phyloP scores from a whole-genome alignment of 768 basidiomycete species.

The Suillus plorans region DNA sequence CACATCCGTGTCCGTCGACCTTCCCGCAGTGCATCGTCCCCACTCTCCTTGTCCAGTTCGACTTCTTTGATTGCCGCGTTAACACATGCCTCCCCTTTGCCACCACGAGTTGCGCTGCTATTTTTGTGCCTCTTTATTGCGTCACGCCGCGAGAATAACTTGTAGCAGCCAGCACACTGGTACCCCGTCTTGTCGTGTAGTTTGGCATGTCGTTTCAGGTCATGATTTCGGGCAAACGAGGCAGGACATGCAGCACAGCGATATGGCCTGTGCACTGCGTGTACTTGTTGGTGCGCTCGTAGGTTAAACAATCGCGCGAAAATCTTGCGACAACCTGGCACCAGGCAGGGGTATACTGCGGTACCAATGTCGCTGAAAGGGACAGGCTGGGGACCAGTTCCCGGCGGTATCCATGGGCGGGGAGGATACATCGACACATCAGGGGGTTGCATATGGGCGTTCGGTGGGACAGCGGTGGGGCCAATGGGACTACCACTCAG shows the following conservation, averaged over 20 bases:
- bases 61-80: conserved; percentile 64
- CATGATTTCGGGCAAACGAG: conserved; percentile 77
- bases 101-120: conserved; percentile 49
- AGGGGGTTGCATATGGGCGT: conserved; percentile 22
- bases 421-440: conserved; percentile 35
- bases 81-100: conserved; percentile 52
- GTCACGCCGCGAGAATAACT: conserved; percentile 74
- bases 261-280: conserved; percentile 64
- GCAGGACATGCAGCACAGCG: conserved; percentile 66
- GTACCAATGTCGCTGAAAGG: conserved; percentile 57
- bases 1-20: conserved; percentile 63
- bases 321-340: conserved; percentile 60
- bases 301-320: conserved; percentile 71
- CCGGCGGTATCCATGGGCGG: conserved; percentile 30
- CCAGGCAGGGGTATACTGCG: conserved; percentile 79
- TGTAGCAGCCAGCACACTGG: conserved; percentile 72
- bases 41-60: conserved; percentile 40
- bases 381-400: conserved; percentile 20
- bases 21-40: conserved; percentile 44
- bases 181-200: conserved; percentile 73
- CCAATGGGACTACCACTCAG: conserved; percentile 75
- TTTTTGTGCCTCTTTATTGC: conserved; percentile 80
- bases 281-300: conserved; percentile 68
- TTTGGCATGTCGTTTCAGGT: conserved; percentile 74
- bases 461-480: conserved; percentile 35